phyloP scores from a whole-genome alignment of 163 green algal genomes.

The Chloromonas sp. region DNA sequence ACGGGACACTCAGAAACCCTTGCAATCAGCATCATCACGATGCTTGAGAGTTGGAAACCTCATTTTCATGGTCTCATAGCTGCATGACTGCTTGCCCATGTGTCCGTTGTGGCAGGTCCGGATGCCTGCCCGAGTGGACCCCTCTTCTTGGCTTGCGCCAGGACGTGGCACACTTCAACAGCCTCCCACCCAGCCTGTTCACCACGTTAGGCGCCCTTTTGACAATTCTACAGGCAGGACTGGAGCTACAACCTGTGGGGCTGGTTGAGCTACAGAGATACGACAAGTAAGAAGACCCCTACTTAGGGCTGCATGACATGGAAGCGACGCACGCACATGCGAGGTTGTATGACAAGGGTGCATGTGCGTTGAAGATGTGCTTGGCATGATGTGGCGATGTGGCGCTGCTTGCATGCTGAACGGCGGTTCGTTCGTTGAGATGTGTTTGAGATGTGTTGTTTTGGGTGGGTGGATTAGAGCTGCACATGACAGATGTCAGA shows the following conservation, averaged over 20 bases:
- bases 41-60: too few relatives aligned
- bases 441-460: too few relatives aligned
- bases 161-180: conserved; percentile 17
- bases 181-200: conserved; percentile 17
- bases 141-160: conserved; percentile 10
- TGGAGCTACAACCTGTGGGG: background rate
- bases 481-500: background rate
- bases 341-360: background rate
- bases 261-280: conserved; percentile 1
- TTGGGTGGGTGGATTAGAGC: too few relatives aligned
- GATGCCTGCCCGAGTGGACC: conserved; percentile 19
- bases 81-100: too few relatives aligned
- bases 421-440: too few relatives aligned
- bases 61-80: too few relatives aligned
- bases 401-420: background rate
- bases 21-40: too few relatives aligned
- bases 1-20: too few relatives aligned
- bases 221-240: background rate
- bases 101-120: background rate
- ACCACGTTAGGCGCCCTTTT: conserved; percentile 7
- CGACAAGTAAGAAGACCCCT: background rate
- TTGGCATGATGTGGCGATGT: background rate
- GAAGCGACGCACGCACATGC: background rate
- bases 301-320: background rate
- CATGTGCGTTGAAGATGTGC: background rate